These are phyloP conservation scores for Globisporangium paroecandrum DNA, from an alignment of 352 stramenopile species.

Conservation along the genomic window DNA sequence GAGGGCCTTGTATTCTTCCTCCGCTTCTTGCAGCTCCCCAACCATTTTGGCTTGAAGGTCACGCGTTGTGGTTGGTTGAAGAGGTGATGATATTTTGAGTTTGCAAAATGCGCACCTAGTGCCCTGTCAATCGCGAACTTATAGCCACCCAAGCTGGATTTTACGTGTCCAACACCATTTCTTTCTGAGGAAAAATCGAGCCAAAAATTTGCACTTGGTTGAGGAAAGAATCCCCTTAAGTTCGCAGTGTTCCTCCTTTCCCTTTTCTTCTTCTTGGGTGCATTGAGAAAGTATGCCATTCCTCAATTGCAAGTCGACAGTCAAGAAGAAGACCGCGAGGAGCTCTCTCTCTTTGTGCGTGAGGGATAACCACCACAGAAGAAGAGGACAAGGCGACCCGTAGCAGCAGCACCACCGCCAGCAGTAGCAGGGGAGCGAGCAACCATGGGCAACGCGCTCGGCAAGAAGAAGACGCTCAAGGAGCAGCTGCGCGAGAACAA, in stretches of 20 bases:
- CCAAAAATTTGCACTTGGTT: background rate
- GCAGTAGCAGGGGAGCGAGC: background rate
- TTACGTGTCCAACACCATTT: background rate
- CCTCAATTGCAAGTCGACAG: background rate
- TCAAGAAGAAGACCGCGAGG: background rate
- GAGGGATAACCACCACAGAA: background rate
- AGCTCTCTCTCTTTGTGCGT: background rate
- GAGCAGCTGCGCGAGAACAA: conserved; percentile 97
- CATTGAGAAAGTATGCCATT: background rate
- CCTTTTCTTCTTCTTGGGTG: background rate
- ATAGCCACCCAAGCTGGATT: background rate
- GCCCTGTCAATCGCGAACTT: too few relatives aligned
- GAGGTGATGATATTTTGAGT: background rate
- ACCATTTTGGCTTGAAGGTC: background rate
- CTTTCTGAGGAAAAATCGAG: background rate
- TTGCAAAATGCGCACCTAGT: background rate
- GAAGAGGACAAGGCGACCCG: background rate
- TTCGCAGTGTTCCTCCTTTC: background rate
- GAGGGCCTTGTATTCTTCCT: background rate
- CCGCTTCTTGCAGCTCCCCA: background rate
- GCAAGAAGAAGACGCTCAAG: conserved; percentile 82
- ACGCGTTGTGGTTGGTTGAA: background rate
- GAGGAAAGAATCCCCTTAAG: background rate
- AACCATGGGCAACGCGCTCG: conserved; percentile 70
- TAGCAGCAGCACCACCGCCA: background rate